A percentile compares a stretch with the other conserved stretches of the same genome.
These are phyloP conservation scores for Tylopilus subfusipes DNA, from an alignment of 768 basidiomycete species.

Conservation along the genomic window DNA sequence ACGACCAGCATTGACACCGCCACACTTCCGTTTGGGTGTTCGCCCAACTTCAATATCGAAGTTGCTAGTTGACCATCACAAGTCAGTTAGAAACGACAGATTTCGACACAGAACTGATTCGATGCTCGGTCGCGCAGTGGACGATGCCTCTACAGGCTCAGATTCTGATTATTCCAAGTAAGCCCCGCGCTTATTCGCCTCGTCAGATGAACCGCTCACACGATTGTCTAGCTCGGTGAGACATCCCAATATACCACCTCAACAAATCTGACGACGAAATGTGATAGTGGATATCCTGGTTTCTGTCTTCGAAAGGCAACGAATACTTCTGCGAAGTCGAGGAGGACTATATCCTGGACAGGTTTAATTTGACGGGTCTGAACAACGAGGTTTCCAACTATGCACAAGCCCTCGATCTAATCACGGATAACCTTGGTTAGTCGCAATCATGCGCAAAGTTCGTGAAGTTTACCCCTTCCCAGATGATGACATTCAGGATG, in stretches of 20 bases:
- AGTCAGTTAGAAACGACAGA: slow-evolving; percentile 23
- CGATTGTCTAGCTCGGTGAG: slow-evolving; percentile 26
- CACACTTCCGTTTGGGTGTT: slow-evolving; percentile 15
- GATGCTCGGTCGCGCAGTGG: slow-evolving; percentile 55
- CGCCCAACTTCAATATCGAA: neutral
- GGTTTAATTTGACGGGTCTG: slow-evolving; percentile 96
- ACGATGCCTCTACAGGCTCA: slow-evolving; percentile 86
- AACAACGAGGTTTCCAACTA: slow-evolving; percentile 97
- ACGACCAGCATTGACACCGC: slow-evolving; percentile 12
- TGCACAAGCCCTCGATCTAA: slow-evolving; percentile 88
- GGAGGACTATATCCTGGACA: slow-evolving; percentile 97
- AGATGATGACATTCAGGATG: slow-evolving; percentile 96
- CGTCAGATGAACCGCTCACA: slow-evolving; percentile 12
- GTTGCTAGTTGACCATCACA: slow-evolving; percentile 10
- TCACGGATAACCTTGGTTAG: slow-evolving; percentile 92
- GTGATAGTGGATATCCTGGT: slow-evolving; percentile 94
- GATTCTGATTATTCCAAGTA: slow-evolving; percentile 97
- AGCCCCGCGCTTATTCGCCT: slow-evolving; percentile 24
- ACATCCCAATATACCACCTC: slow-evolving; percentile 13
- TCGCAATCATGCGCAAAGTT: slow-evolving; percentile 2
- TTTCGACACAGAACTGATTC: slow-evolving; percentile 20
- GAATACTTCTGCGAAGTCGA: slow-evolving; percentile 99
- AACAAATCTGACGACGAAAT: slow-evolving; percentile 12
- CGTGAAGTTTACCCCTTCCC: neutral
- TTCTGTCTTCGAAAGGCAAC: slow-evolving; percentile 94